Evolutionary conservation across 768 basidiomycete species (phyloP).

Genomic region (Collybiopsis luxurians): DNA sequence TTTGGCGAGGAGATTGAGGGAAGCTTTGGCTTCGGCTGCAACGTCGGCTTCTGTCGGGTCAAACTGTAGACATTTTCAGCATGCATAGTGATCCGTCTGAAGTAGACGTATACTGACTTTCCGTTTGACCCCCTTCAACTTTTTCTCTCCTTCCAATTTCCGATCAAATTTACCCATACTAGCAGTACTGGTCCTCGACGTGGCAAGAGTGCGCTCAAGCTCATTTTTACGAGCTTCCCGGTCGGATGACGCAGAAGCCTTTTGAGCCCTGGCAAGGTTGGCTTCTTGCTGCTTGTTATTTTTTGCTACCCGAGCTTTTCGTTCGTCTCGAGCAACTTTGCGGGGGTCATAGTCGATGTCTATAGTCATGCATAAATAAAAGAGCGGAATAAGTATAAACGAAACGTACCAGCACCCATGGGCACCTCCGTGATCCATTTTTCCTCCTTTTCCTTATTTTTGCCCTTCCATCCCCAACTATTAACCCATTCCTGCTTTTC

Average conservation of each 20-base stretch:
- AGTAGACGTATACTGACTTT: slow-evolving; percentile 56
- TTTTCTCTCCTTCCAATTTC: slow-evolving; percentile 88
- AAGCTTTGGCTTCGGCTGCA: slow-evolving; percentile 65
- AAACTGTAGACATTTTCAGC: slow-evolving; percentile 67
- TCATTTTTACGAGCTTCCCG: slow-evolving; percentile 61
- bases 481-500: slow-evolving; percentile 91
- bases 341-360: slow-evolving; percentile 81
- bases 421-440: slow-evolving; percentile 95
- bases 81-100: background rate
- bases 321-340: slow-evolving; percentile 69
- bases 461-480: slow-evolving; percentile 86
- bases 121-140: slow-evolving; percentile 82
- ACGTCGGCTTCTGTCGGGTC: slow-evolving; percentile 73
- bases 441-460: slow-evolving; percentile 82
- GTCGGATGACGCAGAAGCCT: slow-evolving; percentile 20
- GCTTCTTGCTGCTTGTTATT: slow-evolving; percentile 50
- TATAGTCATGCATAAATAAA: slow-evolving; percentile 24
- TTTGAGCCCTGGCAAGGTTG: background rate
- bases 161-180: slow-evolving; percentile 96
- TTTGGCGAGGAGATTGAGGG: slow-evolving; percentile 72
- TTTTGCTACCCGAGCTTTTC: slow-evolving; percentile 80
- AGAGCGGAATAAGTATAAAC: background rate
- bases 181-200: slow-evolving; percentile 82
- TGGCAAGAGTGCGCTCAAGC: slow-evolving; percentile 73
- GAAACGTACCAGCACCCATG: slow-evolving; percentile 69